Conservation (phyloP, 1,284 basidiomycete genomes). For the Kalmanozyma brasiliensis region DNA sequence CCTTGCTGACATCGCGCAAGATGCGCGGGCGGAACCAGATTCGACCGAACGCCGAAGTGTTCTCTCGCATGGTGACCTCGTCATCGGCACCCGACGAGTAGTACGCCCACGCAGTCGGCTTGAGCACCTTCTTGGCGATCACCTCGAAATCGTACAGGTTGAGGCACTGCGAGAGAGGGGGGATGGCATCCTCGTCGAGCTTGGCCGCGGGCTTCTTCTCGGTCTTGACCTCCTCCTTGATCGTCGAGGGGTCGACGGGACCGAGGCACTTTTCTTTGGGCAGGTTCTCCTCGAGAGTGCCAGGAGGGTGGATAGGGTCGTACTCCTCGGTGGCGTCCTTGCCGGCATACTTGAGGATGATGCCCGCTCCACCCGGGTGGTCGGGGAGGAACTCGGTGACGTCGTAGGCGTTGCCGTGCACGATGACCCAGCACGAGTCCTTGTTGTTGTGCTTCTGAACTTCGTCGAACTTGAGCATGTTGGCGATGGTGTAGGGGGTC, state of each 20-base stretch:
- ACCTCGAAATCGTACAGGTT: slow-evolving; percentile 90
- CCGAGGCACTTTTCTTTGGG: slow-evolving; percentile 63
- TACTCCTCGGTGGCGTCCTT: slow-evolving; percentile 76
- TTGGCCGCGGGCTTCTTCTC: slow-evolving; percentile 23
- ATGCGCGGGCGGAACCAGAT: slow-evolving; percentile 94
- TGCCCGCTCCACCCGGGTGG: slow-evolving; percentile 76
- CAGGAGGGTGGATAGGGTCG: slow-evolving; percentile 66
- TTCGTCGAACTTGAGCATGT: slow-evolving; percentile 68
- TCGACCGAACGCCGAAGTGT: slow-evolving; percentile 86
- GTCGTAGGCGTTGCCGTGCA: slow-evolving; percentile 81
- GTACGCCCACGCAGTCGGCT: slow-evolving; percentile 67
- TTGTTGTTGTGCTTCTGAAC: slow-evolving; percentile 77
- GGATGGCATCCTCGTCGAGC: slow-evolving; percentile 66
- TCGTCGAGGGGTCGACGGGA: slow-evolving; percentile 54
- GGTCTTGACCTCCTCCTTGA: slow-evolving; percentile 44
- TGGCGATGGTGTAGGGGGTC: neutral
- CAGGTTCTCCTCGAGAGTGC: slow-evolving; percentile 65
- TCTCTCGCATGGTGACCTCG: slow-evolving; percentile 76
- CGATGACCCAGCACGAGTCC: slow-evolving; percentile 86
- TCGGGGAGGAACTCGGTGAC: slow-evolving; percentile 82
- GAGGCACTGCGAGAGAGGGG: slow-evolving; percentile 80
- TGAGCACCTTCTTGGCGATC: slow-evolving; percentile 58
- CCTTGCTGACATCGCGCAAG: slow-evolving; percentile 81
- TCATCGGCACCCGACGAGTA: slow-evolving; percentile 71
- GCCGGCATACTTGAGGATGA: slow-evolving; percentile 82